Percentiles rank a stretch among this genome's conserved stretches.
Evolutionary conservation across 2,329 filamentous ascomycete species (phyloP).

Genomic region (Sclerotiophoma versabilis): DNA sequence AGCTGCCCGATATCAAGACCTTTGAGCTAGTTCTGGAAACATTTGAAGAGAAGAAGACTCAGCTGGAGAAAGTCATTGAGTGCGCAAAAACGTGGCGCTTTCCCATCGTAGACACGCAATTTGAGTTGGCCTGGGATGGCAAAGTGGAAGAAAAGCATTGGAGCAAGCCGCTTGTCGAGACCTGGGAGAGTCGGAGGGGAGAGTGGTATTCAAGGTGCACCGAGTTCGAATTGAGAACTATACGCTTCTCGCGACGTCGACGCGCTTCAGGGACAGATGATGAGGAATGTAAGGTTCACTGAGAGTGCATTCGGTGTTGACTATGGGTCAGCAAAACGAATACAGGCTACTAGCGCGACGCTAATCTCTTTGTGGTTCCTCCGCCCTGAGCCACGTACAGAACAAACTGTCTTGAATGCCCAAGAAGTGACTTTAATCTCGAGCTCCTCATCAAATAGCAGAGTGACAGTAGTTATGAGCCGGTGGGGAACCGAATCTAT

Average conservation of each 20-base stretch:
- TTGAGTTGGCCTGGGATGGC: constrained; percentile 35
- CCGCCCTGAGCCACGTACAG: no score
- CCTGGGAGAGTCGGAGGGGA: background rate
- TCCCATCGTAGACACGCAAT: constrained; percentile 15
- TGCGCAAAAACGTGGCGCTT: constrained; percentile 43
- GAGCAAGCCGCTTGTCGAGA: background rate
- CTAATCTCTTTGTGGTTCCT: no score
- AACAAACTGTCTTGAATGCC: no score
- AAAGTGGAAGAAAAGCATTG: constrained; percentile 26
- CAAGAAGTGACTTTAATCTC: no score
- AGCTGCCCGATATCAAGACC: constrained; percentile 27
- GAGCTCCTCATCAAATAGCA: no score
- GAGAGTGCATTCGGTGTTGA: no score
- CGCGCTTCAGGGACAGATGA: background rate
- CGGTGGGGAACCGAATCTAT: background rate
- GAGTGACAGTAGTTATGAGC: no score
- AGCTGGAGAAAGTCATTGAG: constrained; percentile 35
- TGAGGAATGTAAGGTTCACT: background rate
- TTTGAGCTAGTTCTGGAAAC: constrained; percentile 37
- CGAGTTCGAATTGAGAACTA: background rate
- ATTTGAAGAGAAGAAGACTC: constrained; percentile 30
- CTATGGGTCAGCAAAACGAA: no score
- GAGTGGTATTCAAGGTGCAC: background rate
- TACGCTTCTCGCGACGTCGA: background rate
- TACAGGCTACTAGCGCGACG: no score